Evolutionary conservation across 179 eudicot genomes (phyloP), one percentile per base, ranked within the genome.

Genomic region (Corrigiola litoralis): DNA sequence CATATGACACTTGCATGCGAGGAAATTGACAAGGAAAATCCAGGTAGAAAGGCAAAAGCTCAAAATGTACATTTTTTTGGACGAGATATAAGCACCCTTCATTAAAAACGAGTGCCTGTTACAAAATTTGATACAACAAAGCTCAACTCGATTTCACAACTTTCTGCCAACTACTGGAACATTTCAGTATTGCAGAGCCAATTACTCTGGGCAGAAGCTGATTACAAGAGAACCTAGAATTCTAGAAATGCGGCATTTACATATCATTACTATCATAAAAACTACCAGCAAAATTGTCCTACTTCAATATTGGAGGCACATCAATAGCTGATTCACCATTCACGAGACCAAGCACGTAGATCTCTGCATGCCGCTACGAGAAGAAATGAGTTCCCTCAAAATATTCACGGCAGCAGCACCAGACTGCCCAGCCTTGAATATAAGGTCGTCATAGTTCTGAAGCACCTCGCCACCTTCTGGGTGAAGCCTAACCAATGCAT

Each of bases 401-500:
- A 66, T 42, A 51, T 32, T 61, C 28, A 50, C 18, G 11, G 68
- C 11, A 27, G 46, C 31, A 8, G 57, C 16, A 36, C 51, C 42
- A 41, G 62, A 32, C 60, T 29, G 59, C 21, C 10, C 61, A 25
- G 11, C 63, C 53, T 66, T 46, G n/a, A 41, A 27, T 20, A 45
- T 21, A 57, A 32, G 20, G 24, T 46, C 45, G 45, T 20, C 59
- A 33, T 17, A 38, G 37, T 40, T 56, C 54, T 58, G 48, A 56
- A 74, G 16, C 48, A 57, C 57, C 16, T 74, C 69, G 3, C 34
- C 47, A 17, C 61, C 65, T 18, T 74, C 49, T 10, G 74, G 66
- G 51, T 58, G 64, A 69, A 74, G 78, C 55, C 72, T 49, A 3
- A 77, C 50, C 65, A 91, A 58, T 42, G 87, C 87, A 45, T 72